Base-by-base conservation (phyloP, 345 rosid genomes). In the Durio zibethinus region DNA sequence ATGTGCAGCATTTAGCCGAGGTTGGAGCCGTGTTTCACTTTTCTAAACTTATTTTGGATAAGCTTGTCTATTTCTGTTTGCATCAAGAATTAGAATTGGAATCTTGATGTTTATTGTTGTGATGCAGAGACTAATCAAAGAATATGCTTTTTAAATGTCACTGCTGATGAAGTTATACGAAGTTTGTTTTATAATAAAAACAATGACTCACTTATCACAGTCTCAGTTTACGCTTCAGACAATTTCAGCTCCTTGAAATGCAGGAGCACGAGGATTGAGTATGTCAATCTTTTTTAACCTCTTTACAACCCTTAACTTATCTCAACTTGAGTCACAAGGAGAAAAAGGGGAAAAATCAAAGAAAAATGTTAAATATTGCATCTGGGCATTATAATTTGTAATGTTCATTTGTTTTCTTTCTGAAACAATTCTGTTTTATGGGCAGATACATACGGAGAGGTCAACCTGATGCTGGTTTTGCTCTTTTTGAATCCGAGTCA, bases 1-100 rank as follows among this genome's bases (percentile, higher is more conserved):
- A 11, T 93, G 98, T 70, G 97, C 97, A 11, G 91, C 95, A 73
- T 94, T 94, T 67, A 91, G 98, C 78, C 83, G 99, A 91, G 99
- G 99, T 94, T 10, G 25, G 64, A 27, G 16, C 57, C 7, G 33
- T 47, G 42, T 48, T 70, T 70, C 42, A 18, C 7, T 43, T 56
- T 45, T 68, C 21, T 43, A 45, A 45, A 4, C 54, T 14, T 43
- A 48, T 70, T 47, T 21, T 48, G 14, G 59, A 47, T 29, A 36
- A 54, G 54, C 54, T 42, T 43, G 29, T 42, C n/a, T 23, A 25
- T 68, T 68, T 68, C 72, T 68, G 35, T 68, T 33, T 23, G 73
- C 4, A 7, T 42, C 15, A 2, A 48, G 53, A 29, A 29, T 29
- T 31, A 48, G 57, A 48, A 29, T 47, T 35, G 16, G 14, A 16